These are phyloP conservation scores for Aristolochia fimbriata DNA, from an alignment of 164 flowering plant genomes.

Conservation along the genomic window DNA sequence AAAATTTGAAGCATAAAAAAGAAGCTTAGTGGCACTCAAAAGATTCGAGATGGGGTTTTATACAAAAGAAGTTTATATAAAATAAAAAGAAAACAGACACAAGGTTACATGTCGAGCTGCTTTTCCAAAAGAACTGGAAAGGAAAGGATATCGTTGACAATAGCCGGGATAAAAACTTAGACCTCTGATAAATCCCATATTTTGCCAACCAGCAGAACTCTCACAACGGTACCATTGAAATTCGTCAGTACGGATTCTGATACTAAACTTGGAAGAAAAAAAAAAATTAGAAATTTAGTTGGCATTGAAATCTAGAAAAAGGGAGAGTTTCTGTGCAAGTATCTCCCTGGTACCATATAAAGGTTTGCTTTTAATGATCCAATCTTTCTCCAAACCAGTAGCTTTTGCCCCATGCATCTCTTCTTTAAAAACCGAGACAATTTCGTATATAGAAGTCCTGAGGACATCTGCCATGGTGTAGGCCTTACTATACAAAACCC, in stretches of 20 bases:
- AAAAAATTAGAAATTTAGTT: not conserved
- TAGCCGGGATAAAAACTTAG: too few relatives aligned
- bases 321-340: conserved; percentile 55
- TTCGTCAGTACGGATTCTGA: too few relatives aligned
- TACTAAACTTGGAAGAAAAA: too few relatives aligned
- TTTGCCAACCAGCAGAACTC: too few relatives aligned
- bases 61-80: too few relatives aligned
- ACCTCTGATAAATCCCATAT: too few relatives aligned
- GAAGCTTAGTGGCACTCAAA: too few relatives aligned
- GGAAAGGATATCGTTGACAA: too few relatives aligned
- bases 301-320: conserved; percentile 64
- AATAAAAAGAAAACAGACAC: not conserved
- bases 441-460: conserved; percentile 58
- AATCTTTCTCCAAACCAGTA: conserved; percentile 65
- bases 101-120: not conserved
- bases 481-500: conserved; percentile 51
- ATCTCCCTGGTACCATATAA: conserved; percentile 56
- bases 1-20: too few relatives aligned
- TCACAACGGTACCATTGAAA: too few relatives aligned
- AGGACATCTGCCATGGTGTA: conserved; percentile 73
- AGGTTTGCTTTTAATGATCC: conserved; percentile 54
- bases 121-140: too few relatives aligned
- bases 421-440: conserved; percentile 60
- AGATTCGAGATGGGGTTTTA: too few relatives aligned
- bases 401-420: conserved; percentile 59